A percentile compares a stretch with the other conserved stretches of the same genome.
Evolutionary conservation across 1,284 basidiomycete species (phyloP).

Genomic region (Tetrapyrgos nigripes): DNA sequence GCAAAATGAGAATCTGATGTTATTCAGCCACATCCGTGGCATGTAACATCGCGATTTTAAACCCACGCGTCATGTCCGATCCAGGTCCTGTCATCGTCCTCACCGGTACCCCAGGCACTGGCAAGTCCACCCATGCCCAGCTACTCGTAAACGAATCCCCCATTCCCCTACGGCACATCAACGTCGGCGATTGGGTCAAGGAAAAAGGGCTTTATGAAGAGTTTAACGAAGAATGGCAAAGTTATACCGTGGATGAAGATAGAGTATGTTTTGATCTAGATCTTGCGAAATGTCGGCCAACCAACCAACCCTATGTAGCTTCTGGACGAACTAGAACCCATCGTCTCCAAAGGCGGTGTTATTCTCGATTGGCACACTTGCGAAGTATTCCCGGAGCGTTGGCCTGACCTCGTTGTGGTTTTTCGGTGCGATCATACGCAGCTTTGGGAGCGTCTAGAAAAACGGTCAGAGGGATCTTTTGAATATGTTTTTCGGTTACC

Average conservation of each 20-base stretch:
- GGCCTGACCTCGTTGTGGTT: slow-evolving; percentile 97
- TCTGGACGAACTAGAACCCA: slow-evolving; percentile 86
- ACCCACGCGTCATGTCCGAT: slow-evolving; percentile 6
- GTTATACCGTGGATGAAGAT: slow-evolving; percentile 95
- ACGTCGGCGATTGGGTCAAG: slow-evolving; percentile 91
- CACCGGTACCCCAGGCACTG: slow-evolving; percentile 89
- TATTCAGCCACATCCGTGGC: neutral
- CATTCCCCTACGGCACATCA: slow-evolving; percentile 80
- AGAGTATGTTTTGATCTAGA: slow-evolving; percentile 57
- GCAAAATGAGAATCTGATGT: neutral
- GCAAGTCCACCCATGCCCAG: slow-evolving; percentile 91
- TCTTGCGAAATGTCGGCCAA: neutral
- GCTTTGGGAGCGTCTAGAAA: slow-evolving; percentile 95
- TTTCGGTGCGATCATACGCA: slow-evolving; percentile 88
- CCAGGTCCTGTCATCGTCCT: slow-evolving; percentile 86
- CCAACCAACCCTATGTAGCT: slow-evolving; percentile 54
- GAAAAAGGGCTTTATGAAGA: slow-evolving; percentile 83
- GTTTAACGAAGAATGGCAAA: slow-evolving; percentile 95
- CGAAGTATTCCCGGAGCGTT: slow-evolving; percentile 93
- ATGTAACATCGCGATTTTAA: neutral
- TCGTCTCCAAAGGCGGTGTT: slow-evolving; percentile 74
- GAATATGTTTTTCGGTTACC: neutral
- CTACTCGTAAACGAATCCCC: slow-evolving; percentile 75
- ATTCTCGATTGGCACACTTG: slow-evolving; percentile 99
- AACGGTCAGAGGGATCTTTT: slow-evolving; percentile 65